phyloP scores from a whole-genome alignment of 257 asterid species.

The Gentiana dahurica region DNA sequence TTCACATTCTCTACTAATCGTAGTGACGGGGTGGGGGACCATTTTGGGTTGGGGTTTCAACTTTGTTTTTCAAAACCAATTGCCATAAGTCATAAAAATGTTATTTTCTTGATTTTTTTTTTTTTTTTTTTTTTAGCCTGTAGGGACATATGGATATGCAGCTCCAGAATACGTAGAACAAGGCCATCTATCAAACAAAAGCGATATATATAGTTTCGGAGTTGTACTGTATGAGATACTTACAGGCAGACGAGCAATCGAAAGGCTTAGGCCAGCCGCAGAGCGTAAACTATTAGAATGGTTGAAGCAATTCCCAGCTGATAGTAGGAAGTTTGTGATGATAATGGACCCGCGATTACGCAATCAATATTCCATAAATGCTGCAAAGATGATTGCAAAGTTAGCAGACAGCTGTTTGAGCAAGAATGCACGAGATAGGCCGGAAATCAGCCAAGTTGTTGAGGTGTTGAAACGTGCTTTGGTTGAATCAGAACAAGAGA shows the following conservation, averaged over 20 bases:
- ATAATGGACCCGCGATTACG: slow-evolving; percentile 65
- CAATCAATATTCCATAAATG: slow-evolving; percentile 42
- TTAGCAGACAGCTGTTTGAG: slow-evolving; percentile 71
- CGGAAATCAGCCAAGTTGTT: slow-evolving; percentile 56
- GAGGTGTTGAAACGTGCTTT: slow-evolving; percentile 61
- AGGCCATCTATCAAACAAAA: slow-evolving; percentile 68
- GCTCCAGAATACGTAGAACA: slow-evolving; percentile 80
- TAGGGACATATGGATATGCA: slow-evolving; percentile 85
- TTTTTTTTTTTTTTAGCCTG: slow-evolving; percentile 40
- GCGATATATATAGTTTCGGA: slow-evolving; percentile 86
- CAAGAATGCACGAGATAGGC: slow-evolving; percentile 63
- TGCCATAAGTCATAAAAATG: no score
- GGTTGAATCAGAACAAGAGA: slow-evolving; percentile 46
- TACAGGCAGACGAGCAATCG: slow-evolving; percentile 73
- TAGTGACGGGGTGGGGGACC: no score
- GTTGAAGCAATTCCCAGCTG: slow-evolving; percentile 66
- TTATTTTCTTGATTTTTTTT: neutral
- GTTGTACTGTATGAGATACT: slow-evolving; percentile 81
- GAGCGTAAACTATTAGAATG: slow-evolving; percentile 80
- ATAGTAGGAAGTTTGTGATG: slow-evolving; percentile 50
- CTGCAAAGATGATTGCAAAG: slow-evolving; percentile 64
- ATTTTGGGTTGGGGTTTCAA: no score
- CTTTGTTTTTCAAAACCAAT: no score
- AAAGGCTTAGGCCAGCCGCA: slow-evolving; percentile 40
- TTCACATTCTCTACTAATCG: no score